Evolutionary conservation across 805 yeast species (phyloP).

Genomic region (Saccharomycopsis fodiens): DNA sequence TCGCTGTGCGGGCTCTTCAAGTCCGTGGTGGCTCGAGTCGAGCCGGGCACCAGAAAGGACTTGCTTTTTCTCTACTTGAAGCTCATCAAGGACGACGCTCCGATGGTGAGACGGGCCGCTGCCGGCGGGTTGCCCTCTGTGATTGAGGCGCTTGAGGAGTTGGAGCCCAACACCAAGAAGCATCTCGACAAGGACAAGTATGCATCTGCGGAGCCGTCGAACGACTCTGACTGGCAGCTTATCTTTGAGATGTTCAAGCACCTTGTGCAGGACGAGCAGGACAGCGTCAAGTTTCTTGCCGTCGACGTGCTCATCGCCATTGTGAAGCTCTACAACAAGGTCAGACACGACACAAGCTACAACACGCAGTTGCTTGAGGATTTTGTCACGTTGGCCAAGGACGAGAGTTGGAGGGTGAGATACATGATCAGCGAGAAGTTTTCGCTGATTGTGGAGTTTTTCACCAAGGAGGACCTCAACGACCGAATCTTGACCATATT

Average conservation of each 20-base stretch:
- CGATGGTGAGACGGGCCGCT: conserved; percentile 96
- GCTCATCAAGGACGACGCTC: conserved; percentile 83
- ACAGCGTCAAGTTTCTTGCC: conserved; percentile 84
- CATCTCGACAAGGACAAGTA: conserved; percentile 13
- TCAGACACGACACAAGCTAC: conserved; percentile 47
- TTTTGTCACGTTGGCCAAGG: conserved; percentile 66
- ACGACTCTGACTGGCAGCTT: conserved; percentile 64
- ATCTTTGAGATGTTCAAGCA: conserved; percentile 76
- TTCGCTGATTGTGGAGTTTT: conserved; percentile 59
- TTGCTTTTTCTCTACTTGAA: conserved; percentile 61
- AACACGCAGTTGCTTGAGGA: conserved; percentile 55
- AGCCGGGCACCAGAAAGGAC: conserved; percentile 46
- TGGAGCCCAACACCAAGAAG: conserved; percentile 14
- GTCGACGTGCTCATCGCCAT: conserved; percentile 85
- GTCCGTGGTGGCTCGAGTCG: conserved; percentile 54
- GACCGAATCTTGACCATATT: conserved; percentile 45
- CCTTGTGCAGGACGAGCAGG: conserved; percentile 81
- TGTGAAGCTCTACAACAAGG: conserved; percentile 53
- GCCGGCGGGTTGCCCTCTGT: conserved; percentile 76
- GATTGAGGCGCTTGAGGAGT: conserved; percentile 48
- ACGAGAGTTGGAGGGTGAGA: conserved; percentile 96
- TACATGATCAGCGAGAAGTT: conserved; percentile 97
- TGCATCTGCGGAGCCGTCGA: conserved; percentile 33
- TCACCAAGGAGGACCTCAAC: conserved; percentile 49
- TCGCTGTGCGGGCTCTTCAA: conserved; percentile 87